Evolutionary conservation across 23 red algal genomes (phyloP), one percentile per base, ranked within the genome.

Genomic region (Gracilariopsis chorda): DNA sequence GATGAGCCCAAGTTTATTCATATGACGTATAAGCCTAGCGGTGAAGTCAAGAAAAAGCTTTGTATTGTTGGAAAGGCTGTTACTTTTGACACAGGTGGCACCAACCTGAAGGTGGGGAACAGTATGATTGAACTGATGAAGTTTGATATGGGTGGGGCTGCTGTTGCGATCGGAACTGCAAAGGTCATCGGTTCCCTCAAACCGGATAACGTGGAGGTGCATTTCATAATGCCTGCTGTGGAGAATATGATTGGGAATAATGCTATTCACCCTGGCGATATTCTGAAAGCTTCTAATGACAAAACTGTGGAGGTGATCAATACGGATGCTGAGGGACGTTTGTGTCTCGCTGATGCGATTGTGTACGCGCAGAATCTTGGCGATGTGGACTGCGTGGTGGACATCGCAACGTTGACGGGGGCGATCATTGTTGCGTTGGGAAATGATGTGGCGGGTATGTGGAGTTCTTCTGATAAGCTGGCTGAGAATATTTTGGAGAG

Each of bases 91-190:
- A 93, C 97, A 13, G 97, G 97, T 49, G 97, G 97, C 23, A 96
- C 95, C 78, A 99, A 99, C 82, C 24, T 99, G 83, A 99, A 99
- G 83, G 74, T 83, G 10, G 84, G 85, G 0, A 83, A 82, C 56
- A 84, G 79, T 51, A 98, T 94, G 92, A 99, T 99, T 77, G 93
- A 96, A 49, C 39, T 95, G 90, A 99, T 99, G 97, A 99, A 99
- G 87, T 96, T 95, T 57, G 97, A 99, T 49, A 95, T 95, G 92
- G 97, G 97, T 44, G 97, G 97, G 5, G 77, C 84, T 41, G 97
- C 82, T 23, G 89, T 94, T 25, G 81, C 84, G 43, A 77, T 99
- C 10, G 97, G 97, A 17, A 78, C 97, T 6, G 93, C 93, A 24
- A 89, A 90, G 69, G 97, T 88, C 44, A 91, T 99, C 45, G 93